Conservation (phyloP, 1,139 yeast species). For the Blastobotrys capitulatus region DNA sequence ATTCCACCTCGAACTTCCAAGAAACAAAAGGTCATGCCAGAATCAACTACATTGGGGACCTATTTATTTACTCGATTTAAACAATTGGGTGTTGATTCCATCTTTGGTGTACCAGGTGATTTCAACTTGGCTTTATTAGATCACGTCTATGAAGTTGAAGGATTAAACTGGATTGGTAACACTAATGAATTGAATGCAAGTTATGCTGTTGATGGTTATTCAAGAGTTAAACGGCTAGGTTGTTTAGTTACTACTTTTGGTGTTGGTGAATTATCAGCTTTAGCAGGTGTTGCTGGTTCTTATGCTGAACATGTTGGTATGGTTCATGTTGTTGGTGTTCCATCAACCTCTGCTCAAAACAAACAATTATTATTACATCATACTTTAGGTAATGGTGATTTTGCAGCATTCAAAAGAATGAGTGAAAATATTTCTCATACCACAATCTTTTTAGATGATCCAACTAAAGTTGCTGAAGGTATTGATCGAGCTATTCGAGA, state of each 20-base stretch:
- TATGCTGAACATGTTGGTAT: conserved; percentile 61
- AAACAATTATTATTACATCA: conserved; percentile 56
- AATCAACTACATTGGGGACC: conserved; percentile 41
- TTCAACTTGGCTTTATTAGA: conserved; percentile 63
- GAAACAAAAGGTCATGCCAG: conserved; percentile 11
- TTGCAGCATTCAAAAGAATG: conserved; percentile 72
- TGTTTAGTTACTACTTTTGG: conserved; percentile 63
- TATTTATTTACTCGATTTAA: conserved; percentile 46
- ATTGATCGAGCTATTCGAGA: conserved; percentile 71
- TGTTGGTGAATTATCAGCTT: conserved; percentile 67
- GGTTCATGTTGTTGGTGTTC: conserved; percentile 63
- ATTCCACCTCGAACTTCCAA: conserved; percentile 11
- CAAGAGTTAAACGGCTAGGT: conserved; percentile 54
- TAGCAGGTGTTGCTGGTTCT: conserved; percentile 63
- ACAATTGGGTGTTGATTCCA: conserved; percentile 41
- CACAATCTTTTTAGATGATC: conserved; percentile 57
- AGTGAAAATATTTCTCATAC: conserved; percentile 64
- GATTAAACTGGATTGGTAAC: conserved; percentile 40
- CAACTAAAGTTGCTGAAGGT: conserved; percentile 56
- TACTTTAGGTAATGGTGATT: conserved; percentile 81
- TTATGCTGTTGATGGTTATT: conserved; percentile 64
- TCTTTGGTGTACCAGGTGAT: conserved; percentile 66
- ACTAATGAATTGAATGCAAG: conserved; percentile 52
- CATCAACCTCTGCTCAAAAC: conserved; percentile 57
- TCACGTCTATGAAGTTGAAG: conserved; percentile 44